A percentile compares a stretch with the other conserved stretches of the same genome.
Conservation (phyloP, 2,329 filamentous ascomycete genomes). For the Penicillium sp. region DNA sequence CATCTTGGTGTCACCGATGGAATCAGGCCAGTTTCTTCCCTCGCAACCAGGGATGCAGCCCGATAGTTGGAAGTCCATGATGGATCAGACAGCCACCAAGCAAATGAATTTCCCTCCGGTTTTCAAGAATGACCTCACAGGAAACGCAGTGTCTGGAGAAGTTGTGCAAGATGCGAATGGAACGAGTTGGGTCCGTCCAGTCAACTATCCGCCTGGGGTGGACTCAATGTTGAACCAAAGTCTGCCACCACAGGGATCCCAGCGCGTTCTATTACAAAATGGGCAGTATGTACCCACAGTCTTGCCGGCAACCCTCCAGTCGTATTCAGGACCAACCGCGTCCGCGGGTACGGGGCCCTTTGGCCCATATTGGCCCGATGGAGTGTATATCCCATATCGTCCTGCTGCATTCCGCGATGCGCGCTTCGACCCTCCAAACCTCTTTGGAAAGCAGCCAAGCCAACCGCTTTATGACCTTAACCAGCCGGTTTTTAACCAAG, state of each 20-base stretch:
- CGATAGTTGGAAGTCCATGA: conserved; percentile 32
- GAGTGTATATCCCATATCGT: conserved; percentile 58
- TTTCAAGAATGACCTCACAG: conserved; percentile 35
- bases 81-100: conserved; percentile 32
- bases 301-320: conserved; percentile 57
- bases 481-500: conserved; percentile 29
- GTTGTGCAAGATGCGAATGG: conserved; percentile 34
- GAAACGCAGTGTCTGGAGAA: conserved; percentile 29
- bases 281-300: conserved; percentile 56
- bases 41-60: conserved; percentile 31
- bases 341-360: conserved; percentile 56
- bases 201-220: conserved; percentile 50
- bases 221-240: conserved; percentile 61
- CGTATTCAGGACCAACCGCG: conserved; percentile 56
- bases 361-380: conserved; percentile 62
- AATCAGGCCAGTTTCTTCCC: conserved; percentile 35
- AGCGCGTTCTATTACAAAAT: conserved; percentile 43
- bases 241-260: conserved; percentile 41
- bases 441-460: conserved; percentile 23
- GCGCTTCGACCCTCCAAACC: conserved; percentile 37
- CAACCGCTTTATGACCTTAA: conserved; percentile 30
- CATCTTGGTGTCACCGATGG: conserved; percentile 65
- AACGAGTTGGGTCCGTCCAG: conserved; percentile 42
- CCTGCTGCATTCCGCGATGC: conserved; percentile 56
- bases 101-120: conserved; percentile 39